Percentiles rank a stretch among this genome's conserved stretches.
Conservation (phyloP, 208 protist genomes). For the Trypanosoma congolense region DNA sequence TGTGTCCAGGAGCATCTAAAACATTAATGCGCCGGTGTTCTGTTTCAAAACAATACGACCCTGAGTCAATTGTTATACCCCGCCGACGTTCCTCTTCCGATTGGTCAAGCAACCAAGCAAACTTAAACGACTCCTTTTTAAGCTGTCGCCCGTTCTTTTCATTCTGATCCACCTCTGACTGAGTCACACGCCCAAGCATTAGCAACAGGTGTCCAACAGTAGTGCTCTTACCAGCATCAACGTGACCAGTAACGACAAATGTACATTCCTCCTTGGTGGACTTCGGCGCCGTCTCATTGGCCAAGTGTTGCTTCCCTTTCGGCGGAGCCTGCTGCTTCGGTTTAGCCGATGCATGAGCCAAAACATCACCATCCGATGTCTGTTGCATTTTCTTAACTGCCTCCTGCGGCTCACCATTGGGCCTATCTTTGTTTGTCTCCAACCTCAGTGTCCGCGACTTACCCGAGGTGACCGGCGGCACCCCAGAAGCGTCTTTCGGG, state of each 20-base stretch:
- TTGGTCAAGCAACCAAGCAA: slow-evolving; percentile 95
- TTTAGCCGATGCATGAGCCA: not conserved
- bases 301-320: slow-evolving; percentile 4
- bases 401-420: too few species aligned
- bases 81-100: slow-evolving; percentile 93
- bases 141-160: slow-evolving; percentile 70
- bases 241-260: slow-evolving; percentile 82
- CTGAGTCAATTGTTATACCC: slow-evolving; percentile 94
- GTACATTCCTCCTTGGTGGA: slow-evolving; percentile 68
- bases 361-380: not conserved
- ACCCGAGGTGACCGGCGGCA: not conserved
- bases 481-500: too few species aligned
- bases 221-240: slow-evolving; percentile 86
- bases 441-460: not conserved
- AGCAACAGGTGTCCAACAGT: slow-evolving; percentile 84
- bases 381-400: not conserved
- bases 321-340: not conserved
- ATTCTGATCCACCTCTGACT: slow-evolving; percentile 80
- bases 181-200: slow-evolving; percentile 57
- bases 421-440: not conserved
- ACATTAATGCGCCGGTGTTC: slow-evolving; percentile 77
- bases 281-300: slow-evolving; percentile 13
- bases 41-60: slow-evolving; percentile 91
- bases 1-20: slow-evolving; percentile 93
- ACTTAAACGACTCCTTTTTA: slow-evolving; percentile 94